A percentile compares a stretch with the other conserved stretches of the same genome.
Conservation (phyloP, 495 filamentous ascomycete genomes). For the Xylaria cubensis region DNA sequence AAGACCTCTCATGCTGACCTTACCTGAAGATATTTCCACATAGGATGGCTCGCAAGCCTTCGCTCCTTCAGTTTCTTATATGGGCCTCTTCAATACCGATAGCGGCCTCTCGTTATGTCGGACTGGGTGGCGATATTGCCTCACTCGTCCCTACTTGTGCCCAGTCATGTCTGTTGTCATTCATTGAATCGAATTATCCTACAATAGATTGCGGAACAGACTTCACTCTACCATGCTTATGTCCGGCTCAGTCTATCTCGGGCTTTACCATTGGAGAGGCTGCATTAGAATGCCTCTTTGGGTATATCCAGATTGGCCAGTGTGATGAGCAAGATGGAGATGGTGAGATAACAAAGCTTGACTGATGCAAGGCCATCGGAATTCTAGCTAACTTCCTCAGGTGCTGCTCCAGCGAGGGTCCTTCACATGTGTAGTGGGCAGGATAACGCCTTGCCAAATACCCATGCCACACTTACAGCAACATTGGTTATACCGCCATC, state of each 20-base stretch:
- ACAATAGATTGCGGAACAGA: conserved; percentile 53
- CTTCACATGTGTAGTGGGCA: conserved; percentile 66
- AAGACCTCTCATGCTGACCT: conserved; percentile 34
- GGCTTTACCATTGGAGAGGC: conserved; percentile 76
- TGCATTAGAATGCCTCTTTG: conserved; percentile 66
- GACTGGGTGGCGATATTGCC: conserved; percentile 51
- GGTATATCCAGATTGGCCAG: conserved; percentile 48
- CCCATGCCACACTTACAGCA: conserved; percentile 66
- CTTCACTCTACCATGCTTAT: conserved; percentile 67
- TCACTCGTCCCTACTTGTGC: conserved; percentile 69
- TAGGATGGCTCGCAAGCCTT: conserved; percentile 54
- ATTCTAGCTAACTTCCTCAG: conserved; percentile 39
- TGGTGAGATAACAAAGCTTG: conserved; percentile 41
- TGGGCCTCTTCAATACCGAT: conserved; percentile 41
- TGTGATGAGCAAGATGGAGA: conserved; percentile 46
- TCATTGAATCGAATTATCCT: conserved; percentile 65
- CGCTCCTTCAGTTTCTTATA: conserved; percentile 42
- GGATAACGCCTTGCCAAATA: conserved; percentile 59
- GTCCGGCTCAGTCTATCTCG: conserved; percentile 60
- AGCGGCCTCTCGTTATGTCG: conserved; percentile 37
- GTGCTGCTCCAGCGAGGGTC: conserved; percentile 46
- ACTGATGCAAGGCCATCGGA: neutral
- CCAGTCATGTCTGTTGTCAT: conserved; percentile 64
- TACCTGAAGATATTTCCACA: conserved; percentile 46
- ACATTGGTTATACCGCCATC: conserved; percentile 54